These are phyloP conservation scores for Pichia phayaonensis DNA, from an alignment of 805 yeast genomes.

Conservation along the genomic window DNA sequence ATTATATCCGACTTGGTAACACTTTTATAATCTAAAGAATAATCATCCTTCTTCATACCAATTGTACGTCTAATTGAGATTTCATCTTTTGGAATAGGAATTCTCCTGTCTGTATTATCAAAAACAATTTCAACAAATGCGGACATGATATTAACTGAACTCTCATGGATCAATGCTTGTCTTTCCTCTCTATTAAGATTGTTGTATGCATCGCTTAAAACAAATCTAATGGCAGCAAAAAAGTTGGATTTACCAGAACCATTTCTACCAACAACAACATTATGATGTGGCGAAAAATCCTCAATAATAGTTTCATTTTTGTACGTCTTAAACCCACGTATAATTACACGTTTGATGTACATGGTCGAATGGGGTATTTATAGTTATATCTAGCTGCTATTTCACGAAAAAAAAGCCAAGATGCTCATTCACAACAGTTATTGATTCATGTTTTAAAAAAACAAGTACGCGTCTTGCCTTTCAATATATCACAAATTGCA, in stretches of 20 bases:
- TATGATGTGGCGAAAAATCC: constrained; percentile 69
- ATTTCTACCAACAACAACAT: constrained; percentile 85
- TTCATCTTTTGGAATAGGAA: constrained; percentile 62
- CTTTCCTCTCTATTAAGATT: constrained; percentile 80
- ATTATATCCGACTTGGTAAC: constrained; percentile 75
- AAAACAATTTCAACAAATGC: constrained; percentile 88
- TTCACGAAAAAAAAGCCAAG: too few species aligned
- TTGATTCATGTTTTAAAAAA: background rate
- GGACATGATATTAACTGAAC: constrained; percentile 82
- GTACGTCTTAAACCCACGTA: constrained; percentile 92
- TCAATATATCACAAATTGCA: background rate
- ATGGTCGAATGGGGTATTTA: background rate
- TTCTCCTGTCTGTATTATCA: constrained; percentile 70
- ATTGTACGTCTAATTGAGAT: constrained; percentile 79
- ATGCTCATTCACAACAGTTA: background rate
- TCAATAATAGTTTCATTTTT: constrained; percentile 75
- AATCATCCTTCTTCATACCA: constrained; percentile 90
- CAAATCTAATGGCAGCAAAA: constrained; percentile 92
- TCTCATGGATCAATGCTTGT: constrained; percentile 82
- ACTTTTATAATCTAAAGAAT: constrained; percentile 70
- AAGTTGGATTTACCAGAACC: constrained; percentile 97
- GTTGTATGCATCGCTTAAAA: constrained; percentile 80
- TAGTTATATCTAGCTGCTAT: background rate
- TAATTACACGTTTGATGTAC: constrained; percentile 39
- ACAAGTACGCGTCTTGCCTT: background rate